A percentile compares a stretch with the other conserved stretches of the same genome.
Conservation (phyloP, 352 stramenopile genomes). For the Chrysophaeum taylorii region DNA sequence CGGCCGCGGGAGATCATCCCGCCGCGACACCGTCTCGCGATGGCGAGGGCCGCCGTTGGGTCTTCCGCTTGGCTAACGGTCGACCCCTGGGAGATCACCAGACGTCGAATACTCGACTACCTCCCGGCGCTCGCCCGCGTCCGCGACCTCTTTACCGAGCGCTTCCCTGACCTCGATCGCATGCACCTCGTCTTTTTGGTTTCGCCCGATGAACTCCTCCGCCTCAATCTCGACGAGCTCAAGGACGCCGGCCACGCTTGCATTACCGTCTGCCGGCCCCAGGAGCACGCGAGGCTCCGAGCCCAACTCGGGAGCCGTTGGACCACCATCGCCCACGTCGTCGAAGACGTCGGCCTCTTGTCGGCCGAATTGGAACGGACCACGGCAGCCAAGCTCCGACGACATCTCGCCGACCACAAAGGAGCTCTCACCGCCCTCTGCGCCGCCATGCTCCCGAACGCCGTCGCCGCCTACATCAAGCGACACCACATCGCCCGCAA, state of each 20-base stretch:
- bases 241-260: conserved; percentile 25
- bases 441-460: too few species aligned
- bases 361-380: conserved; percentile 30
- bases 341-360: conserved; percentile 33
- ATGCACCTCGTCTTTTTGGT: conserved; percentile 15
- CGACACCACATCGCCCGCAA: conserved; percentile 19
- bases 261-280: conserved; percentile 34
- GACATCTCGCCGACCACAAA: neutral
- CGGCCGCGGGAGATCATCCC: conserved; percentile 32
- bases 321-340: conserved; percentile 27
- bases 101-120: conserved; percentile 37
- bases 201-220: conserved; percentile 22
- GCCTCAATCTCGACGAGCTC: conserved; percentile 28
- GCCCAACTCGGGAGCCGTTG: conserved; percentile 26
- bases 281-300: conserved; percentile 30
- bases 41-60: conserved; percentile 29
- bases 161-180: conserved; percentile 22
- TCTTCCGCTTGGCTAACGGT: conserved; percentile 34
- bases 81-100: conserved; percentile 38
- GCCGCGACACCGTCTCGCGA: conserved; percentile 31
- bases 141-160: conserved; percentile 24
- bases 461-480: conserved; percentile 17
- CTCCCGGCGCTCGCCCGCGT: conserved; percentile 33
- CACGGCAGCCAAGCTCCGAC: conserved; percentile 14
- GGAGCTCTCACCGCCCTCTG: neutral